These are phyloP conservation scores for Torrubiellomyces zombiae DNA, from an alignment of 2,329 filamentous ascomycete species.

Conservation along the genomic window DNA sequence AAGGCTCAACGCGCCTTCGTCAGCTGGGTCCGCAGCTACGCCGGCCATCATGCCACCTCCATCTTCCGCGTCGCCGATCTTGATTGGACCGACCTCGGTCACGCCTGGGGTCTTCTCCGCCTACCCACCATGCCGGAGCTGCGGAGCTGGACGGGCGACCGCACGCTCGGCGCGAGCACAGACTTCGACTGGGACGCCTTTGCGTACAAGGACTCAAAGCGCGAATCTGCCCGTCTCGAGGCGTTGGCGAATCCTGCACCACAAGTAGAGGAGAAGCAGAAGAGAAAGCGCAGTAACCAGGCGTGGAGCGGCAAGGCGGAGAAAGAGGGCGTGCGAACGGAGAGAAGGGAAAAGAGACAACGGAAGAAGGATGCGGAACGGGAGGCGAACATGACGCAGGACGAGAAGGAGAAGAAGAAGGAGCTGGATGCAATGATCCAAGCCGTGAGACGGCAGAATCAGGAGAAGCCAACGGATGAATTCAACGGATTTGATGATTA, in stretches of 20 bases:
- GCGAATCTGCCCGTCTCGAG: constrained; percentile 47
- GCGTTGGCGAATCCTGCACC: constrained; percentile 31
- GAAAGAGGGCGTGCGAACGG: constrained; percentile 43
- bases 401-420: constrained; percentile 44
- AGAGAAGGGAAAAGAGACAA: constrained; percentile 46
- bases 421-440: constrained; percentile 49
- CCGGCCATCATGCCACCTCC: constrained; percentile 75
- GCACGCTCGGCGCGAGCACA: constrained; percentile 42
- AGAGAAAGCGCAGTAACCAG: constrained; percentile 44
- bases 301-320: constrained; percentile 61
- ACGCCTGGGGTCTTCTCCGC: constrained; percentile 71
- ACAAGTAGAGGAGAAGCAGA: constrained; percentile 19
- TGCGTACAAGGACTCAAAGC: constrained; percentile 53
- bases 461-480: constrained; percentile 29
- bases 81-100: constrained; percentile 68
- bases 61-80: constrained; percentile 76
- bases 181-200: constrained; percentile 55
- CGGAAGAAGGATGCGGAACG: constrained; percentile 47
- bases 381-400: constrained; percentile 50
- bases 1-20: constrained; percentile 87
- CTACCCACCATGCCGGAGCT: constrained; percentile 91
- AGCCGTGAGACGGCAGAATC: constrained; percentile 43
- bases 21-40: constrained; percentile 82
- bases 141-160: constrained; percentile 54
- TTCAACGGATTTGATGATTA: constrained; percentile 44